Evolutionary conservation across 257 asterid species (phyloP).

Genomic region (Eucommia ulmoides): DNA sequence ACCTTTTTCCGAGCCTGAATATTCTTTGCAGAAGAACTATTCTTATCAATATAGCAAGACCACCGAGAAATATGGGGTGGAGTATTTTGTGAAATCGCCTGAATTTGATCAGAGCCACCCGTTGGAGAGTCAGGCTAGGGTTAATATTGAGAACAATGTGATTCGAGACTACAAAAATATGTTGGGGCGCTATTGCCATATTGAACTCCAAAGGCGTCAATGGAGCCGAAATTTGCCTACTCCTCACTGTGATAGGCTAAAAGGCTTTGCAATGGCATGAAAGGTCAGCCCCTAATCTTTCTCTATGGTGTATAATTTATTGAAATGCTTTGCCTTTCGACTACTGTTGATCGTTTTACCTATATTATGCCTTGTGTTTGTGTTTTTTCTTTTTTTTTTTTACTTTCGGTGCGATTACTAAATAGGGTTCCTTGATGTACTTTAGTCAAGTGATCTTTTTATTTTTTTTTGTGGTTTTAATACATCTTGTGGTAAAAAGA

Average conservation of each 20-base stretch:
- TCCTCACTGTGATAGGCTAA: conserved; percentile 66
- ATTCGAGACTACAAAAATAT: conserved; percentile 69
- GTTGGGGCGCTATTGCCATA: conserved; percentile 85
- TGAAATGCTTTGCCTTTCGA: too few relatives aligned
- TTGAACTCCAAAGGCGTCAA: conserved; percentile 94
- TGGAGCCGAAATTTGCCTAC: conserved; percentile 86
- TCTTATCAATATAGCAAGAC: conserved; percentile 65
- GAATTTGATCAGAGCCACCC: conserved; percentile 66
- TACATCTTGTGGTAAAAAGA: too few relatives aligned
- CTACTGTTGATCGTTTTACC: too few relatives aligned
- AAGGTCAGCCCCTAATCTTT: conserved; percentile 41
- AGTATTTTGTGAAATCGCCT: conserved; percentile 62
- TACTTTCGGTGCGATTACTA: too few relatives aligned
- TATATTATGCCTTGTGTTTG: too few relatives aligned
- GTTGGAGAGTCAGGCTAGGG: conserved; percentile 41
- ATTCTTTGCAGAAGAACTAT: conserved; percentile 75
- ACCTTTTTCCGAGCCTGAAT: conserved; percentile 93
- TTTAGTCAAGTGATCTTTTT: too few relatives aligned
- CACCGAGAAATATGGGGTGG: conserved; percentile 62
- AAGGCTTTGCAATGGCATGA: conserved; percentile 49
- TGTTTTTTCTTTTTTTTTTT: too few relatives aligned
- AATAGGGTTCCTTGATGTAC: too few relatives aligned
- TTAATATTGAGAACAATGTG: conserved; percentile 51
- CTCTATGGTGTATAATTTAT: too few relatives aligned
- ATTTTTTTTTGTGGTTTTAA: too few relatives aligned